Evolutionary conservation across 805 yeast genomes (phyloP), one percentile per base, ranked within the genome.

Genomic region (Wickerhamomyces tratensis): DNA sequence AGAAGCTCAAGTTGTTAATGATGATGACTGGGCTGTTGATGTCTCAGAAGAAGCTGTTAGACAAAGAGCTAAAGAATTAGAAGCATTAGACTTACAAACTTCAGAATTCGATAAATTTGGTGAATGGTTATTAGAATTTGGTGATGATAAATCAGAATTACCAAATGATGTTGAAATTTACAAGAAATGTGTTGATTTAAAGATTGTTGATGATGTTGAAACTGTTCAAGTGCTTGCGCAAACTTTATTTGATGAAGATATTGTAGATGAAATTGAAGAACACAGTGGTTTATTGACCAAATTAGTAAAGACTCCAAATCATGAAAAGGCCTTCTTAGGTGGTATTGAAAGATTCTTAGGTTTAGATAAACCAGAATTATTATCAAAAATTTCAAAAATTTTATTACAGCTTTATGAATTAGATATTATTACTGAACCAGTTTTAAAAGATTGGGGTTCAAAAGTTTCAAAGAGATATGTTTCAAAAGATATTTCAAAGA

Each of bases 21-120:
- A 81, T 49, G 97, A 86, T 52, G 95, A 86, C 51, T 91, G 98
- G 98, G 87, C 96, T 15, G 96, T 89, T 37, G 98, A 91, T 64
- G 86, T 89, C 76, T 85, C 95, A 39, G 93, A 86, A 63, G 98
- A 88, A 67, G 98, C 98, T 45, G 86, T 91, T 50, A 81, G 83
- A 59, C 87, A 85, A 38, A 85, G 98, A 67, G 96, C 95, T 38
- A 69, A 78, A 54, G 95, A 86, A 62, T 72, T 88, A 50, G 95
- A 87, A 64, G 87, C 80, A 25, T 68, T 76, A 45, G 54, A 67
- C 37, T 61, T 73, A 45, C 63, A 54, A 50, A 63, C 49, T 36
- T 54, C 69, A 47, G 70, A 71, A 44, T 82, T 77, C 62, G 83
- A 81, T 49, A 80, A 82, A 57, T 83, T 85, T 46, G 98, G 98